Conservation (phyloP, 108 stramenopile genomes). For the Nitzschia sp. region DNA sequence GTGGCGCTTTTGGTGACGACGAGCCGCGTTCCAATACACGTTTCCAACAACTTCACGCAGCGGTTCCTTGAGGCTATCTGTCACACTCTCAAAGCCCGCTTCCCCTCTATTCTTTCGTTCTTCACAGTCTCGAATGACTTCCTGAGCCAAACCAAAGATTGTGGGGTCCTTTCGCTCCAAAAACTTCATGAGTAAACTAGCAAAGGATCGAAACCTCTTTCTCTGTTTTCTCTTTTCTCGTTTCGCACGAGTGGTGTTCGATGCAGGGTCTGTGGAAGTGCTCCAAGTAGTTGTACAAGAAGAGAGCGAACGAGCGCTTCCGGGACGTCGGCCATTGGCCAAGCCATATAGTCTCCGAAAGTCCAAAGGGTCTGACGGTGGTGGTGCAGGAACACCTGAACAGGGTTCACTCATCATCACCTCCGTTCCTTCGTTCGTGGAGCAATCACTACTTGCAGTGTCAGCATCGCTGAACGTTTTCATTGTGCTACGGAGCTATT, state of each 20-base stretch:
- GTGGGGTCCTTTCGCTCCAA: constrained; percentile 53
- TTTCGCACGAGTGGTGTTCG: constrained; percentile 27
- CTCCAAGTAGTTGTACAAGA: constrained; percentile 20
- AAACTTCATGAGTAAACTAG: constrained; percentile 61
- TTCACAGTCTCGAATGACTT: constrained; percentile 54
- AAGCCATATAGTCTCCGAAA: background rate
- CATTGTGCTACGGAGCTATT: background rate
- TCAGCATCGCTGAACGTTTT: background rate
- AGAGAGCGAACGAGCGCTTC: constrained; percentile 13
- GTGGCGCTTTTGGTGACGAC: background rate
- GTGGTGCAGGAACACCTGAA: background rate
- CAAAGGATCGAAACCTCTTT: constrained; percentile 59
- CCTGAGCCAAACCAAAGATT: constrained; percentile 50
- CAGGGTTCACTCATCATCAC: background rate
- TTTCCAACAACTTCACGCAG: constrained; percentile 50
- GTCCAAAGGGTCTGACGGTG: constrained; percentile 2
- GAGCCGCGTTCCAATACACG: constrained; percentile 55
- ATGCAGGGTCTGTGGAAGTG: constrained; percentile 13
- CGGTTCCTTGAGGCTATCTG: constrained; percentile 40
- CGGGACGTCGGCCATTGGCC: background rate
- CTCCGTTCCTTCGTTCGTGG: background rate
- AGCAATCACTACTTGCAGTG: background rate
- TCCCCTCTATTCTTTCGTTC: constrained; percentile 55
- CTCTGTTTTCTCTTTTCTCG: constrained; percentile 44
- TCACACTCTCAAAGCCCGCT: constrained; percentile 39